Percentiles rank a stretch among this genome's conserved stretches.
Conservation (phyloP, 805 yeast species). For the Nakazawaea ambrosiae region DNA sequence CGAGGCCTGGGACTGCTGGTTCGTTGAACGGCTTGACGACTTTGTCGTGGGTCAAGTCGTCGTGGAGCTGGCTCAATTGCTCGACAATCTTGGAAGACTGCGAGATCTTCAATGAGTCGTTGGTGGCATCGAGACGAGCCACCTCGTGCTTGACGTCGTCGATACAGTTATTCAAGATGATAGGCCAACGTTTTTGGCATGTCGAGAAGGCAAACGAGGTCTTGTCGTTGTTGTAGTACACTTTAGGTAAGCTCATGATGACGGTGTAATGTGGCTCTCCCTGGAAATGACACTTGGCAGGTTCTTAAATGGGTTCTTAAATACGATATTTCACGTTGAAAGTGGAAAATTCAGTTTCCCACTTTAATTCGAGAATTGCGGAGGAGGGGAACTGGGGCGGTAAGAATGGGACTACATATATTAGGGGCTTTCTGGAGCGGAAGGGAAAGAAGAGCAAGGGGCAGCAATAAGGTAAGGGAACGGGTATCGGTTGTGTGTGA, state of each 20-base stretch:
- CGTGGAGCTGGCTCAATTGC: conserved; percentile 35
- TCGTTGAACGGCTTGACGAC: conserved; percentile 37
- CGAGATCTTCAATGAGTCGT: conserved; percentile 19
- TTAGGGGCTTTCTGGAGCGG: too few species aligned
- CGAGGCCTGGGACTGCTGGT: conserved; percentile 34
- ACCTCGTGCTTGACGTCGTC: conserved; percentile 42
- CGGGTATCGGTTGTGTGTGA: too few species aligned
- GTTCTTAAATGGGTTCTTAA: not conserved
- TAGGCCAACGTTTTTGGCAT: conserved; percentile 80
- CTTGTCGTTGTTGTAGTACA: conserved; percentile 59
- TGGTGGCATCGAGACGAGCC: conserved; percentile 9
- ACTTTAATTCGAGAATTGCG: too few species aligned
- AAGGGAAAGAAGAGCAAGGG: too few species aligned
- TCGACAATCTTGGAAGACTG: conserved; percentile 43
- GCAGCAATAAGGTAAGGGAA: too few species aligned
- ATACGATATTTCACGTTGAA: not conserved
- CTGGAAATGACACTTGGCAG: not conserved
- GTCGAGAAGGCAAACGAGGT: conserved; percentile 81
- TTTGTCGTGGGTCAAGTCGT: conserved; percentile 35
- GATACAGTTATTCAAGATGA: conserved; percentile 61
- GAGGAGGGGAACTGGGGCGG: too few species aligned
- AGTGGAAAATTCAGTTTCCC: too few species aligned
- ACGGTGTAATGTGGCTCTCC: too few species aligned
- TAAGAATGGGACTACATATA: too few species aligned
- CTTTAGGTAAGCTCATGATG: conserved; percentile 28